Base-by-base conservation (phyloP, 2,329 filamentous ascomycete genomes). In the Blastomyces percursus region DNA sequence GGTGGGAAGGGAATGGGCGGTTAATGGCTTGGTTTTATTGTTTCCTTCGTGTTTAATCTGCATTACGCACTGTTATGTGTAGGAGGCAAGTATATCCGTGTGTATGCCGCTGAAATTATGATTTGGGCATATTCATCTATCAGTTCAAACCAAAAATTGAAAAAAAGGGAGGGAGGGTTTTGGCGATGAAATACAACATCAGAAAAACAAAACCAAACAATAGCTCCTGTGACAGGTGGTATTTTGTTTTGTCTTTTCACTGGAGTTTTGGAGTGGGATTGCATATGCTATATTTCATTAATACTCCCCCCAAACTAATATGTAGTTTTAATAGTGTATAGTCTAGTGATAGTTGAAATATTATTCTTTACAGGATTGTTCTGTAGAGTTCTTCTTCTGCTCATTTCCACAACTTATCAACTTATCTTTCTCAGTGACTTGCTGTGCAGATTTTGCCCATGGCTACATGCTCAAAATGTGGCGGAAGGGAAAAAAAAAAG, bases 311-410 rank as follows among this genome's bases (percentile, higher is more conserved):
- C 19, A 44, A 44, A 19, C 57, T 59, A 59, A 59, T 48, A 59
- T 48, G 56, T 46, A 50, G 42, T 50, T 46, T 59, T 59, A 59
- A 59, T 48, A 59, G n/a, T 46, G 8, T 16, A 50, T 48, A 59
- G n/a, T 46, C 16, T 19, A 32, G 30, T 59, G 38, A 48, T 32
- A 50, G 24, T 59, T 42, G 32, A 56, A 27, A 54, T 35, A 11
- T 16, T 11, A 35, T 54, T 30, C 16, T 54, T 35, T 6, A n/a
- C 51, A 54, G 16, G 8, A 30, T 32, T 8, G 24, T 27, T 4
- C 11, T 19, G 9, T 9, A 21, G 42, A 19, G 3, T 1, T 9
- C 3, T 46, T 19, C 42, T 21, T 48, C 3, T 21, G 32, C 11
- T 52, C 12, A 14, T n/a, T 52, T n/a, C 50, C 19, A 12, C 12